Base-by-base conservation (phyloP, 805 yeast genomes). In the Henningerozyma blattae region DNA sequence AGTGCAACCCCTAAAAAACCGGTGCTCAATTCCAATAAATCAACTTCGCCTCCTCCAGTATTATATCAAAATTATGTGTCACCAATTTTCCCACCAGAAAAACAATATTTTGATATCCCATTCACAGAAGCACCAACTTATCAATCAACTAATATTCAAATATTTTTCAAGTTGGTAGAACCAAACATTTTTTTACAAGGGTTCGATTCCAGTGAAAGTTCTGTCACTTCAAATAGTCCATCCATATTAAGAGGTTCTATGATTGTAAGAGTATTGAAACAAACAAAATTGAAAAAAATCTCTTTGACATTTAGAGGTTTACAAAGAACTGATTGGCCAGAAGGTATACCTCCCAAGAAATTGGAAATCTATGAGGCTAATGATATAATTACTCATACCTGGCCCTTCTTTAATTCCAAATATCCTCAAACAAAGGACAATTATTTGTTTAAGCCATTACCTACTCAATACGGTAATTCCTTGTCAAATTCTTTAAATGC, bases 261-360 rank as follows among this genome's bases (percentile, higher is more conserved):
- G 15, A 70, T 77, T 31, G 40, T 87, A 3, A 65, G 87, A 32
- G 69, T 87, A 5, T 46, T 75, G 30, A 85, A 84, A 47, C 77
- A 89, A 0, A 65, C 77, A 19, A 82, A 76, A 51, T 61, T 87
- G 39, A 83, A 80, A 54, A 52, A 70, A 15, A 71, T 87, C 10
- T 52, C 61, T 4, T 61, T 87, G 31, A 61, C 65, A 2, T 74
- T 87, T 45, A 66, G 67, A 34, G 96, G 95, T 1, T 50, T 55
- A 2, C 70, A 81, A 25, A 67, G 81, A 43, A 87, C 95, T 0
- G 95, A 87, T 40, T 87, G 96, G 95, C 96, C 96, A 3, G 96
- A 91, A 50, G 98, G 98, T 2, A 87, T 89, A 15, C 97, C 97
- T 0, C 95, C 96, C 0, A 83, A 80, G 51, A 75, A 76, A 43